Evolutionary conservation across 2,329 filamentous ascomycete species (phyloP).

Genomic region (Ceratocystis destructans): DNA sequence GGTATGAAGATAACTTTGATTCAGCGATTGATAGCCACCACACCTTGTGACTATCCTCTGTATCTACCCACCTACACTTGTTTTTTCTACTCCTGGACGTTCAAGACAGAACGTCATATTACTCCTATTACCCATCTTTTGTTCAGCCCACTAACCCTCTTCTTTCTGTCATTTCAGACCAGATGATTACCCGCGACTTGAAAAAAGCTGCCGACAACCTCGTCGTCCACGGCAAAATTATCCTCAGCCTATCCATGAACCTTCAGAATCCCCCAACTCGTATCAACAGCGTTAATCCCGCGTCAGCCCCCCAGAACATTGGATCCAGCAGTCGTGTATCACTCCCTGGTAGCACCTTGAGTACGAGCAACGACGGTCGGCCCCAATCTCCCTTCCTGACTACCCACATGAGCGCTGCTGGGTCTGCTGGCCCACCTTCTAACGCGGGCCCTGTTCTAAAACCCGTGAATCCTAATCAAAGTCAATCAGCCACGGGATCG

Average conservation of each 20-base stretch:
- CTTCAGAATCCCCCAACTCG: slow-evolving; percentile 54
- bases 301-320: slow-evolving; percentile 19
- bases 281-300: slow-evolving; percentile 19
- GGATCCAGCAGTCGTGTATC: slow-evolving; percentile 31
- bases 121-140: no score
- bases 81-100: no score
- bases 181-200: slow-evolving; percentile 94
- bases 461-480: slow-evolving; percentile 35
- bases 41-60: no score
- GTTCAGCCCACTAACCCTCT: slow-evolving; percentile 7
- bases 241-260: slow-evolving; percentile 91
- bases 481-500: slow-evolving; percentile 25
- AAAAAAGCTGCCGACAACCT: slow-evolving; percentile 98
- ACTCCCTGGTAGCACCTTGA: slow-evolving; percentile 30
- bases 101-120: no score
- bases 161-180: slow-evolving; percentile 42
- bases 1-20: slow-evolving; percentile 40
- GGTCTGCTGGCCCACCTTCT: slow-evolving; percentile 27
- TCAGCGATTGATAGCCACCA: no score
- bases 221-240: slow-evolving; percentile 93
- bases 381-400: slow-evolving; percentile 32
- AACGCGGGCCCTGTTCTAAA: slow-evolving; percentile 30
- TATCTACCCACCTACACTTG: no score
- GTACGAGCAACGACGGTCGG: slow-evolving; percentile 23
- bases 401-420: slow-evolving; percentile 28